phyloP scores from a whole-genome alignment of 345 rosid species.

The Pistacia vera region DNA sequence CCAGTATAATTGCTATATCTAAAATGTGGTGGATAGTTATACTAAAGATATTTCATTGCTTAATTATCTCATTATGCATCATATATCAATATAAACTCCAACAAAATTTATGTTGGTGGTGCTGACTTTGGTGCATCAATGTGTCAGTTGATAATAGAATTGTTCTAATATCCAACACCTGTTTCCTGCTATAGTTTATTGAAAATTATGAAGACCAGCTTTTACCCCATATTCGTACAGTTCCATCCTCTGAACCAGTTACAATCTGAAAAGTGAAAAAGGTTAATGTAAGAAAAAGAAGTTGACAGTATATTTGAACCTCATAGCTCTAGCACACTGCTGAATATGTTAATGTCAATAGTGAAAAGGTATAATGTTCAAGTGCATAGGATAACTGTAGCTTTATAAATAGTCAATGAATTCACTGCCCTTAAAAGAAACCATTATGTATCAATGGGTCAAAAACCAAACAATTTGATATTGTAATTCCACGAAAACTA shows the following conservation, averaged over 20 bases:
- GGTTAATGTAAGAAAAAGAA: conserved; percentile 7
- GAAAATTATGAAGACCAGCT: conserved; percentile 4
- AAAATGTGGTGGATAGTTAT: not conserved
- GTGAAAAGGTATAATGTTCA: not conserved
- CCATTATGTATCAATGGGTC: not conserved
- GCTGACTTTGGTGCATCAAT: not conserved
- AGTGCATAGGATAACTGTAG: not conserved
- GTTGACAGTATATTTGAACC: conserved; percentile 7
- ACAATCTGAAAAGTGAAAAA: conserved; percentile 56
- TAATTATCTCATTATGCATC: not conserved
- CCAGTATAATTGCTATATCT: not conserved
- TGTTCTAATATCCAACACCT: not conserved
- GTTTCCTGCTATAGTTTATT: not conserved
- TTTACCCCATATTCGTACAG: conserved; percentile 95
- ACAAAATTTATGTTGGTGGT: not conserved
- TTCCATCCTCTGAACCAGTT: conserved; percentile 98
- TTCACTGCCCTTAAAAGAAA: not conserved
- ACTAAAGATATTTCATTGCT: not conserved
- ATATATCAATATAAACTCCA: not conserved
- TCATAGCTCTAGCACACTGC: conserved; percentile 7
- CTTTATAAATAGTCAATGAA: not conserved
- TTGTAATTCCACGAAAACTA: too few species aligned
- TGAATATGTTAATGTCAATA: not conserved
- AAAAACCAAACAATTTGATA: not conserved
- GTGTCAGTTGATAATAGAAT: not conserved